Base-by-base conservation (phyloP, 2,329 filamentous ascomycete genomes). In the Epichloe sp. region DNA sequence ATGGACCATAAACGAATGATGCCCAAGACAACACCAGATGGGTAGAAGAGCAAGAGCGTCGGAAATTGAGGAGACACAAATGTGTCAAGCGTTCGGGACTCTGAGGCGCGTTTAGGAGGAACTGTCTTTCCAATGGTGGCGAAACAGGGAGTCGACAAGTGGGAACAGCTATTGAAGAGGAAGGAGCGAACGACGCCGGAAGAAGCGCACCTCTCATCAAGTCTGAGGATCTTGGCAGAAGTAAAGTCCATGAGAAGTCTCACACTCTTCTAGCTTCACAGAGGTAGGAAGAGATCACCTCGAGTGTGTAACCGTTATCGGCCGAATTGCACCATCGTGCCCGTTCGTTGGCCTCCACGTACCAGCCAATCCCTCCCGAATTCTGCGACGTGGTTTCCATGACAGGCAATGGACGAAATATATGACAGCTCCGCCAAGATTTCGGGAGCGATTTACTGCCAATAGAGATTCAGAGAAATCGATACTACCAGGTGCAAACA, bases 401-500 rank as follows among this genome's bases (percentile, higher is more conserved):
- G 42, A 19, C 19, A 44, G 19, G 14, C 34, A 23, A 23, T 38
- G 5, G 12, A 6, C 12, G 14, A 41, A 17, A 23, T 8, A 21
- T 8, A 35, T 7, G 43, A 14, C 14, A 12, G 49, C 12, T 14
- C 42, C 40, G 49, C 44, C 49, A 51, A 51, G 49, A 26, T 47
- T 15, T 23, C 36, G 26, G n/a, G 12, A 23, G 36, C 44, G 6
- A 51, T 51, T 51, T 37, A 51, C 49, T 38, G 44, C 49, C 49
- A 51, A 51, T 51, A 37, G 31, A 37, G 44, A n/a, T 36, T 1
- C 21, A 51, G 44, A 51, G 49, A 51, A 51, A 26, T 51, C 38
- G 10, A 19, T 14, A 19, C 31, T 46, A 14, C 44, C 49, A 51
- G 49, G 49, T 47, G 44, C 19, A 17, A 38, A 15, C 38, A 47